Base-by-base conservation (phyloP, 1,284 basidiomycete species). In the Apiotrichum gracile region DNA sequence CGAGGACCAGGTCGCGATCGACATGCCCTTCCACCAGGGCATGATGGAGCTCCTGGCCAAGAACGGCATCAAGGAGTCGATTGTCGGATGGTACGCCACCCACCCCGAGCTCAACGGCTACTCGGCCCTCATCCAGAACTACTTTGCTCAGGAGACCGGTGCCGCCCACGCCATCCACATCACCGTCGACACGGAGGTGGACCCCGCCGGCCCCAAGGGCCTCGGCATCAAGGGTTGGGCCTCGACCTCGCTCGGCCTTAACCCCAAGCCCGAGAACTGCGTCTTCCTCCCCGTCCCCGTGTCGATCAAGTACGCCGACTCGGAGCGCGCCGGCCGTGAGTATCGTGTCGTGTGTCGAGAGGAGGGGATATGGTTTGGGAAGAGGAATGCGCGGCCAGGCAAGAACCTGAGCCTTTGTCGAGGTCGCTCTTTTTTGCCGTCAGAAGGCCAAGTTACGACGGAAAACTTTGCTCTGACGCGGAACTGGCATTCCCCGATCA, bases 111-210 rank as follows among this genome's bases (percentile, higher is more conserved):
- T 98, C 56, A 94, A 96, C 79, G 90, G 89, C 16, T 94, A 94
- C 79, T 94, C 92, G 41, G 92, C 96, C 21, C 82, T 99, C 61
- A 96, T 99, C 69, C 96, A 98, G 81, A 93, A 97, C 77, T 97
- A 97, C 77, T 98, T 96, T 77, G 85, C 89, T 37, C 84, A 88
- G 80, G 91, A 98, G 77, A 92, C 90, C 3, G 79, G 83, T 1
- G 88, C 91, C 5, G 83, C 88, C 73, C 88, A 87, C 55, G 92
- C 96, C 5, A 83, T 99, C 41, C 94, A 98, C 75, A 79, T 99
- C 49, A 88, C 91, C 13, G 79, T 99, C 42, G 91, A 96, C 76
- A 94, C 93, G 14, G 67, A 74, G 39, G 60, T 74, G 25, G 80
- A 84, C 19, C 83, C 85, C 56, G 79, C 82, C 54, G 85, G 83